Percentiles rank a stretch among this genome's conserved stretches.
Conservation (phyloP, 345 rosid genomes). For the Lumnitzera racemosa region DNA sequence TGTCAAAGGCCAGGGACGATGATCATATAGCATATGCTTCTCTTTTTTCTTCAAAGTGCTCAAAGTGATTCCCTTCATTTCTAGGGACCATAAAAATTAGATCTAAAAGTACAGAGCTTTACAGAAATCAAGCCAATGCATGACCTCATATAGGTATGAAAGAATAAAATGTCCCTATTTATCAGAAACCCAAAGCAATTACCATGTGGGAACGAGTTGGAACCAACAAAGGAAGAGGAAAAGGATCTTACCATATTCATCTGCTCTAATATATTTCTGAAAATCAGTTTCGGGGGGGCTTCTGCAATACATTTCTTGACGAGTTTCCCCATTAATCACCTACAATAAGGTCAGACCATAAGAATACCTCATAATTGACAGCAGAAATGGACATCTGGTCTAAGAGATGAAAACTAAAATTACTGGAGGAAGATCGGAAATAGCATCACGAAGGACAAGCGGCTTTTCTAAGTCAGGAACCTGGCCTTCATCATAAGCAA, state of each 20-base stretch:
- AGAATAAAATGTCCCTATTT: too few relatives aligned
- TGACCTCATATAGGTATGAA: too few relatives aligned
- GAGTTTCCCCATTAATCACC: slow-evolving; percentile 51
- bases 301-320: slow-evolving; percentile 48
- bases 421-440: slow-evolving; percentile 92
- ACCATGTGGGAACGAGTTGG: too few relatives aligned
- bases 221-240: not conserved
- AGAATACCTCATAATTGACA: slow-evolving; percentile 7
- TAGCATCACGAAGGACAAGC: slow-evolving; percentile 72
- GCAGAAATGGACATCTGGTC: slow-evolving; percentile 11
- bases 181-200: too few relatives aligned
- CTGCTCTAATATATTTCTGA: slow-evolving; percentile 71
- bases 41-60: slow-evolving; percentile 18
- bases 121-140: too few relatives aligned
- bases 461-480: slow-evolving; percentile 67
- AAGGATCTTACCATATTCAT: slow-evolving; percentile 36
- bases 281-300: slow-evolving; percentile 73
- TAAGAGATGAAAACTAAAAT: slow-evolving; percentile 6
- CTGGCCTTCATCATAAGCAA: slow-evolving; percentile 77
- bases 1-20: slow-evolving; percentile 39
- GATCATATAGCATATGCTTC: slow-evolving; percentile 48
- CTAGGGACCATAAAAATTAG: slow-evolving; percentile 23
- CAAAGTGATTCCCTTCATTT: slow-evolving; percentile 44
- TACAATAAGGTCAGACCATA: slow-evolving; percentile 14
- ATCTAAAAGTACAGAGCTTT: too few relatives aligned